Conservation (phyloP, 192 early-diverging fungal genomes). For the Podila epicladia region DNA sequence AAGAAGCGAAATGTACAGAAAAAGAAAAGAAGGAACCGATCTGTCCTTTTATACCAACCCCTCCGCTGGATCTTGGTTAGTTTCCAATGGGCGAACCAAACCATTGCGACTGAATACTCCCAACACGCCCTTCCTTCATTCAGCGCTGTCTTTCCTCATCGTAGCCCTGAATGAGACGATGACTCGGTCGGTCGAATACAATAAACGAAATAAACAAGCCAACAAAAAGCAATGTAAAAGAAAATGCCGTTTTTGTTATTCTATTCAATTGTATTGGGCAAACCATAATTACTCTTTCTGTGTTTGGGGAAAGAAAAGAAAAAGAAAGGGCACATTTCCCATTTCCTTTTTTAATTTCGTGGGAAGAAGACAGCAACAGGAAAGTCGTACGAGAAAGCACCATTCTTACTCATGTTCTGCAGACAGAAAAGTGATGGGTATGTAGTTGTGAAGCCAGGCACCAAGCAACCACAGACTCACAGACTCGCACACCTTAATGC, state of each 20-base stretch:
- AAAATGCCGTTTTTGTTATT: constrained; percentile 1
- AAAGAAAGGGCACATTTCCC: background rate
- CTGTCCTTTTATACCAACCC: background rate
- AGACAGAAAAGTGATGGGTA: too few species aligned
- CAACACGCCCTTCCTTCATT: background rate
- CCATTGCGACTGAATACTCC: background rate
- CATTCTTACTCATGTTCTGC: too few species aligned
- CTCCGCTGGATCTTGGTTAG: background rate
- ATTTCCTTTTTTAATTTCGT: constrained; percentile 54
- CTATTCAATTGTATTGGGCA: background rate
- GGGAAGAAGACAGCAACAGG: constrained; percentile 21
- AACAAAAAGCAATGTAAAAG: background rate
- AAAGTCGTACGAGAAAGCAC: too few species aligned
- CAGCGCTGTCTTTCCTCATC: too few species aligned
- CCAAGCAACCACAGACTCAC: too few species aligned
- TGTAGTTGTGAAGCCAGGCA: too few species aligned
- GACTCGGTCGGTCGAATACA: too few species aligned
- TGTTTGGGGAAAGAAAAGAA: constrained; percentile 10
- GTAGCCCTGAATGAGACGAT: too few species aligned
- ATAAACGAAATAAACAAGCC: background rate
- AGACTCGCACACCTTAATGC: too few species aligned
- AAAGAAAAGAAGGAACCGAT: background rate
- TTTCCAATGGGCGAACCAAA: background rate
- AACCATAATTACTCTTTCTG: background rate
- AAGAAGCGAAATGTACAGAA: background rate